Evolutionary conservation across 2,329 filamentous ascomycete species (phyloP).

Genomic region (Tricladium varicosporioides): DNA sequence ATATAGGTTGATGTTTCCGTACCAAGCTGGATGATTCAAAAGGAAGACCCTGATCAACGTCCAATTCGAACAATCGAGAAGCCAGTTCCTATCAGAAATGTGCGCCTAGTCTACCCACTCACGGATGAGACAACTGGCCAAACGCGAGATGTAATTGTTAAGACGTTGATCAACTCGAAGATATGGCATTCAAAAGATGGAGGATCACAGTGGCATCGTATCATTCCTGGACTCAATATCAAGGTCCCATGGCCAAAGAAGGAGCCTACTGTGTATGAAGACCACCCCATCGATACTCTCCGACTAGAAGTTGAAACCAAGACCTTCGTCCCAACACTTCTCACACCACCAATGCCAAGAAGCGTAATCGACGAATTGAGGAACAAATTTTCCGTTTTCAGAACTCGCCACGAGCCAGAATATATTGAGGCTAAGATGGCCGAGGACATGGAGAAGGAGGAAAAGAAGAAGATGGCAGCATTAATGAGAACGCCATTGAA

Average conservation of each 20-base stretch:
- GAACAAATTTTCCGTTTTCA: constrained; percentile 77
- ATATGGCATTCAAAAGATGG: constrained; percentile 50
- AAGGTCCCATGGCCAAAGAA: constrained; percentile 74
- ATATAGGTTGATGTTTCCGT: constrained; percentile 41
- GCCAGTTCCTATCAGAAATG: constrained; percentile 64
- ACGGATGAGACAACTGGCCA: constrained; percentile 62
- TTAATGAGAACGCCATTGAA: constrained; percentile 34
- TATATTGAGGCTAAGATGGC: constrained; percentile 65
- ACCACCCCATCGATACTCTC: constrained; percentile 67
- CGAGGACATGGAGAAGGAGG: constrained; percentile 49
- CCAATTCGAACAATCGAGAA: constrained; percentile 48
- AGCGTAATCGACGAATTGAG: constrained; percentile 82
- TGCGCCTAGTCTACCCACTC: constrained; percentile 81
- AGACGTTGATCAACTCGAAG: constrained; percentile 58
- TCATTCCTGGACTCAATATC: constrained; percentile 70
- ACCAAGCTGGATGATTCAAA: constrained; percentile 39
- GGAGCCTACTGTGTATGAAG: constrained; percentile 47
- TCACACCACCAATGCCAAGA: constrained; percentile 74
- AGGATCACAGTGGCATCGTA: constrained; percentile 49
- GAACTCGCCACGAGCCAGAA: constrained; percentile 74
- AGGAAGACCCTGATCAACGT: constrained; percentile 37
- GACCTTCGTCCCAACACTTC: constrained; percentile 76
- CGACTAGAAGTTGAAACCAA: constrained; percentile 71
- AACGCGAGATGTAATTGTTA: constrained; percentile 73
- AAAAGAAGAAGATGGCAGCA: constrained; percentile 24